Evolutionary conservation across 2,329 filamentous ascomycete species (phyloP), one percentile per base, ranked within the genome.

Genomic region (Aureobasidium subglaciale): DNA sequence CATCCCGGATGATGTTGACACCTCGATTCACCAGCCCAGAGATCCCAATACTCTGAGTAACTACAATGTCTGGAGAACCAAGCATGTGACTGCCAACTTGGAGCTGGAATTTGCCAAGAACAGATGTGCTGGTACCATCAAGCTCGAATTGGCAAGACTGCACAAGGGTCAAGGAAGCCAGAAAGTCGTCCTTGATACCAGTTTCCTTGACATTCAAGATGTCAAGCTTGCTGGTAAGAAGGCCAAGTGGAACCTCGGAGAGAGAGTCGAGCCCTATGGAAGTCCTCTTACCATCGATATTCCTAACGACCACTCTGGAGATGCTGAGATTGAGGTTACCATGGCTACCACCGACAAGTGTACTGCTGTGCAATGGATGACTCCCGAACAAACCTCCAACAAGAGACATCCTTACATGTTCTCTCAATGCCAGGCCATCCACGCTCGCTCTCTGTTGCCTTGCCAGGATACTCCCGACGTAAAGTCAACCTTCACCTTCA

Each of bases 401-500:
- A 91, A 90, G 76, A 93, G 90, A 72, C 87, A 95, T 63, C 92
- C 92, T 1, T 97, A 96, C 73, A 92, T 97, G 85, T 97, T 97
- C 76, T 95, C 89, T 41, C 93, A 97, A 75, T 96, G 91, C 71
- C 92, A 99, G 76, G 91, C 92, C 54, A 97, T 96, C 66, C 91
- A 97, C 66, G 90, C 89, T 40, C 85, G 93, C 58, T 95, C 90
- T 45, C 82, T 97, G 59, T 95, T 97, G 71, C 93, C 93, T 6
- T 97, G 92, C 72, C 92, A 97, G 75, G 93, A 99, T 68, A 97
- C 93, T 1, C 93, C 93, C 3, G 92, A 96, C 69, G 88, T 96
- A 65, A 99, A 99, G 76, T 90, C 88, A n/a, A 95, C 90, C 1
- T 90, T 91, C 72, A 84, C 85, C 60, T 96, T 96, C 76, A 87